Evolutionary conservation across 352 stramenopile species (phyloP).

Genomic region (Phytophthora hibernalis): DNA sequence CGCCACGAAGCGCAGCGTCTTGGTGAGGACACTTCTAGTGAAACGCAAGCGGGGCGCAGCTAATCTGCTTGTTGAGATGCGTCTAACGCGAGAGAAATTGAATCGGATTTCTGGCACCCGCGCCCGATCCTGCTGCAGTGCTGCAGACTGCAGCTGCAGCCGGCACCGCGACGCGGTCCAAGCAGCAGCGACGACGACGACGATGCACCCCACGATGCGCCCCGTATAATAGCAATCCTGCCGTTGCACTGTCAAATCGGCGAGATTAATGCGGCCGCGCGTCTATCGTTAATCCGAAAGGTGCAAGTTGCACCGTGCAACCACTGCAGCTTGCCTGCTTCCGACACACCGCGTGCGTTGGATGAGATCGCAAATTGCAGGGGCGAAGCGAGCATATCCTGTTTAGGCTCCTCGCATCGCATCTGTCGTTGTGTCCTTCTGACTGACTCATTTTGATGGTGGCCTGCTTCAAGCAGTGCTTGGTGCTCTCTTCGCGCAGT

Average conservation of each 20-base stretch:
- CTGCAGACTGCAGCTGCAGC: slow-evolving; percentile 15
- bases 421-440: slow-evolving; percentile 21
- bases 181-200: slow-evolving; percentile 11
- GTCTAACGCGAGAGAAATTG: neutral
- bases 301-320: too few species aligned
- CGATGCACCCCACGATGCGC: neutral
- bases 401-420: slow-evolving; percentile 15
- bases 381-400: slow-evolving; percentile 10
- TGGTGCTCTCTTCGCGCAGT: slow-evolving; percentile 2
- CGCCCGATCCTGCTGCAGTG: neutral
- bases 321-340: neutral
- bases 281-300: slow-evolving; percentile 8
- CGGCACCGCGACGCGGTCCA: slow-evolving; percentile 6
- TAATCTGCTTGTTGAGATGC: slow-evolving; percentile 19
- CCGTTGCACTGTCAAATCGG: slow-evolving; percentile 18
- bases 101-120: neutral
- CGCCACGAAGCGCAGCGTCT: neutral
- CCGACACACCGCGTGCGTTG: too few species aligned
- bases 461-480: too few species aligned
- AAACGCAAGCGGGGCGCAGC: slow-evolving; percentile 7
- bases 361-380: neutral
- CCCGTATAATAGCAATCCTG: neutral
- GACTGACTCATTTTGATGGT: slow-evolving; percentile 27
- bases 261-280: slow-evolving; percentile 4
- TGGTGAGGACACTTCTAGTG: slow-evolving; percentile 5